Evolutionary conservation across 176 grass and related monocot genomes (phyloP).

Genomic region (Aegilops tauschii): DNA sequence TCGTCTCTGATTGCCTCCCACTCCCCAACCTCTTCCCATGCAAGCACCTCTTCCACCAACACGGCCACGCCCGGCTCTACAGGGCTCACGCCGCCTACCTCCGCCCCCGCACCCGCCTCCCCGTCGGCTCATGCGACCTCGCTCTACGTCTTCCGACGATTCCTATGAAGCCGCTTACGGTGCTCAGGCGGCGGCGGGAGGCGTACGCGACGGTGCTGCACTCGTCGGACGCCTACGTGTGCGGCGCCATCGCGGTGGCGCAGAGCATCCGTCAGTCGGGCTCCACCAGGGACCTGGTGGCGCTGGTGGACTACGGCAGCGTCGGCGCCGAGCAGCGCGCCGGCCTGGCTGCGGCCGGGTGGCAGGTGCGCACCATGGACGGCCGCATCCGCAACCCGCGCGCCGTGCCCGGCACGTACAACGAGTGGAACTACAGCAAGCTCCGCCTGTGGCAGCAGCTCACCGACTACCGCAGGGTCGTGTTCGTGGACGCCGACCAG

Average conservation of each 20-base stretch:
- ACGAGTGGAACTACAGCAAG: constrained; percentile 95
- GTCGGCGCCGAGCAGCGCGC: constrained; percentile 42
- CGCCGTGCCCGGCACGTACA: constrained; percentile 50
- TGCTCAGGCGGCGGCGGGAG: background rate
- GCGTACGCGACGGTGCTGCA: constrained; percentile 78
- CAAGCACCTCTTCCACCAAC: constrained; percentile 44
- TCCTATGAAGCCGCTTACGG: background rate
- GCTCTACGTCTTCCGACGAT: constrained; percentile 7
- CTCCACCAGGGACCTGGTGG: constrained; percentile 61
- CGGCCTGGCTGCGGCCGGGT: constrained; percentile 50
- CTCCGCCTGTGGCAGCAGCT: constrained; percentile 92
- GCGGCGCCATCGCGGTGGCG: constrained; percentile 67
- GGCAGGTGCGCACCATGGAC: constrained; percentile 45
- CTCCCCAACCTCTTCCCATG: constrained; percentile 70
- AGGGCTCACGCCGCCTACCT: constrained; percentile 30
- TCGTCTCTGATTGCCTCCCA: constrained; percentile 41
- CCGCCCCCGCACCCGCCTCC: constrained; percentile 39
- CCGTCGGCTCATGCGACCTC: constrained; percentile 66
- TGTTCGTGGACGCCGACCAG: constrained; percentile 79
- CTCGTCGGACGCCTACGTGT: constrained; percentile 61
- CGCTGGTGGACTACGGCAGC: constrained; percentile 47
- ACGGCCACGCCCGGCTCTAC: constrained; percentile 60
- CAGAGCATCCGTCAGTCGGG: constrained; percentile 67
- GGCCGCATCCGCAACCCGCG: constrained; percentile 66
- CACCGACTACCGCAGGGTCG: constrained; percentile 64